phyloP scores from a whole-genome alignment of 2,329 filamentous ascomycete genomes.

The Monosporascus ibericus region DNA sequence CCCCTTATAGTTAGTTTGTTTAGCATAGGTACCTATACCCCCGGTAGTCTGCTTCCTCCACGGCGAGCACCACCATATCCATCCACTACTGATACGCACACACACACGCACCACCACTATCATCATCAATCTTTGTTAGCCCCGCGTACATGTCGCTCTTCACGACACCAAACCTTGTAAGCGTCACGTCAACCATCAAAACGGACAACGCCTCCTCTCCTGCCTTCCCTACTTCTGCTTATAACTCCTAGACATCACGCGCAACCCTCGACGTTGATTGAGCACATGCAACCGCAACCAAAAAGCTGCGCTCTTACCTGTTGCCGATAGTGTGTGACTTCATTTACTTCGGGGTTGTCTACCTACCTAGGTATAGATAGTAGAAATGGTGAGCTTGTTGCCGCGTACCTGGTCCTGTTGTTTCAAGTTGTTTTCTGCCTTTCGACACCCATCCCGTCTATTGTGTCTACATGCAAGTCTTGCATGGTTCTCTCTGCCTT shows the following conservation, averaged over 20 bases:
- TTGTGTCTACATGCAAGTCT: background rate
- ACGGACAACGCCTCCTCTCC: background rate
- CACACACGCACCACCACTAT: background rate
- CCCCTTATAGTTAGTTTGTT: too few species aligned
- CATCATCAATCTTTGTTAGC: slow-evolving; percentile 1
- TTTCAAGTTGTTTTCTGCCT: background rate
- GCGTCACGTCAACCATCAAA: background rate
- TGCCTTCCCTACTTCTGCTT: background rate
- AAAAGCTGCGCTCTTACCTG: background rate
- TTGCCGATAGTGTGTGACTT: background rate
- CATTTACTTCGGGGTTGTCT: background rate
- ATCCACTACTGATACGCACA: background rate
- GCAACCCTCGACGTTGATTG: background rate
- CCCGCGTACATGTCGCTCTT: background rate
- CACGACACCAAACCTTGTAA: background rate
- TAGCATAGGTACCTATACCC: too few species aligned
- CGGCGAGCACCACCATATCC: too few species aligned
- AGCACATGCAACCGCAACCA: background rate
- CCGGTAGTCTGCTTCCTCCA: too few species aligned
- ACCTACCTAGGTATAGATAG: background rate
- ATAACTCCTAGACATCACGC: background rate
- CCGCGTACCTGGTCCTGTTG: background rate
- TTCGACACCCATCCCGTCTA: background rate
- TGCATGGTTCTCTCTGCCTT: background rate
- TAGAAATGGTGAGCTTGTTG: background rate